phyloP scores from a whole-genome alignment of 192 early-diverging fungal genomes.

The Phlyctochytrium arcticum region DNA sequence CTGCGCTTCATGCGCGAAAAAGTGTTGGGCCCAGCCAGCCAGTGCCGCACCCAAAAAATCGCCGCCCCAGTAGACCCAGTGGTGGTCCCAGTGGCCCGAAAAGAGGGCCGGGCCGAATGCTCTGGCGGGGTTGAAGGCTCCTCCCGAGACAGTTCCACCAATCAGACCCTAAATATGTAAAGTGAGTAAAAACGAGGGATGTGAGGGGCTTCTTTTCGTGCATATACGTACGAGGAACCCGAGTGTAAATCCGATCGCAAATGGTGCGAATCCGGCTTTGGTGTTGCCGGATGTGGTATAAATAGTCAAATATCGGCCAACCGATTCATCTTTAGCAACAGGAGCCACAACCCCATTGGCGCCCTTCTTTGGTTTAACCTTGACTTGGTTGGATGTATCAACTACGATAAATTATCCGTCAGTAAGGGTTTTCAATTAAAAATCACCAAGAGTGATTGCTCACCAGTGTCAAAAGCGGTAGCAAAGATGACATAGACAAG shows the following conservation, averaged over 20 bases:
- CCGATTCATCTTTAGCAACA: constrained; percentile 20
- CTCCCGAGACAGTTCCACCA: constrained; percentile 54
- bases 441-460: background rate
- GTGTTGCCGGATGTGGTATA: constrained; percentile 63
- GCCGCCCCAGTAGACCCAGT: constrained; percentile 60
- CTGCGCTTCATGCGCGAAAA: constrained; percentile 53
- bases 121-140: constrained; percentile 60
- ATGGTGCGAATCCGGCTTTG: constrained; percentile 61
- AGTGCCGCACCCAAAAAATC: constrained; percentile 52
- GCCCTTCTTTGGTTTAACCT: constrained; percentile 22
- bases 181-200: constrained; percentile 19
- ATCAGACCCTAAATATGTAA: constrained; percentile 30
- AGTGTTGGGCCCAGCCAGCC: constrained; percentile 48
- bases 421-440: no score
- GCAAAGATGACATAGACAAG: constrained; percentile 64
- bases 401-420: constrained; percentile 23
- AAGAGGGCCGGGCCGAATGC: constrained; percentile 55
- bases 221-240: constrained; percentile 37
- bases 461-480: constrained; percentile 60
- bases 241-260: constrained; percentile 61
- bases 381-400: constrained; percentile 48
- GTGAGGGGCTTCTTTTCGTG: background rate
- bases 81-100: constrained; percentile 49
- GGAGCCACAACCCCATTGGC: background rate
- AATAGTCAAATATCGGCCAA: constrained; percentile 55